Base-by-base conservation (phyloP, 2,329 filamentous ascomycete species). In the Cytospora piceicola region DNA sequence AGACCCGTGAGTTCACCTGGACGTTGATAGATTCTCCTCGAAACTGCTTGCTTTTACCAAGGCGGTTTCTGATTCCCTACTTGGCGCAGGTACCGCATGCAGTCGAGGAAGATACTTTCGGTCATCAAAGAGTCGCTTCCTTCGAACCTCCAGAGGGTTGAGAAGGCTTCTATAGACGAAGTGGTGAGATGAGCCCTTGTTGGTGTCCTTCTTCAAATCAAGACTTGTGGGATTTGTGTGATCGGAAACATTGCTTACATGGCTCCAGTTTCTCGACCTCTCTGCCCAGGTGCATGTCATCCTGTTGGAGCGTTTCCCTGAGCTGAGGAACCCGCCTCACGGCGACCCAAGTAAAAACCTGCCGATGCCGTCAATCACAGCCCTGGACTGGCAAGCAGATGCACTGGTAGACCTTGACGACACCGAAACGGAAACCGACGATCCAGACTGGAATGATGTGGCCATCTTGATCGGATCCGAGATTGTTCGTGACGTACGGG, bases 361-460 rank as follows among this genome's bases (percentile, higher is more conserved):
- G 24, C 93, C 94, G 4, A 80, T 87, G 36, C 93, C 94, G 0
- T 77, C 83, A 4, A 72, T 81, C 27, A 90, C 89, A 1, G 91
- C 88, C 0, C 77, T 97, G 22, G 89, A 96, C 74, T 97, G 94
- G 94, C 81, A 89, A 68, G 86, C 90, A 0, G 93, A 97, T 78
- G 90, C 88, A n/a, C 80, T 96, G 63, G 82, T 96, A 20, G 92
- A 94, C 74, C 80, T 97, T 58, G 89, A 95, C 70, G 82, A 87
- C 49, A 81, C 82, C 29, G 86, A 93, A 67, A 85, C 86, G 14
- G 94, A 96, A 76, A 85, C 89, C 24, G 85, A 90, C 70, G 90
- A 96, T 73, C 92, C 93, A 0, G 95, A 99, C 77, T 99, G 95
- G 95, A 94, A 99, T 76, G 95, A 99, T 80, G 85, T 98, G 70